phyloP scores from a whole-genome alignment of 192 early-diverging fungal genomes.

The Phlyctochytrium planicorne region DNA sequence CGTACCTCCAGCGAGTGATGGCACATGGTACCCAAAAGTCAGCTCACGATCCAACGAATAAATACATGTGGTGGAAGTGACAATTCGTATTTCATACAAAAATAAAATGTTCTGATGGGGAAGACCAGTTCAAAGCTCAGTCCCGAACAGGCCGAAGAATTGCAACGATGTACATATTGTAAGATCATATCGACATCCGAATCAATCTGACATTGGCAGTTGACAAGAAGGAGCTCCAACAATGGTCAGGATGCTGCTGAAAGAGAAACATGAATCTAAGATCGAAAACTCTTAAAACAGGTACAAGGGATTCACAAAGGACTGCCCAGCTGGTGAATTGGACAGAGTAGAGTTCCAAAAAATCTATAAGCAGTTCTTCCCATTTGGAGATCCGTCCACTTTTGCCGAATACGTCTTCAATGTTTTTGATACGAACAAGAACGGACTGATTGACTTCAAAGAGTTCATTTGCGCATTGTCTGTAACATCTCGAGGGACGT shows the following conservation, averaged over 20 bases:
- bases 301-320: slow-evolving; percentile 93
- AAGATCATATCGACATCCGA: slow-evolving; percentile 34
- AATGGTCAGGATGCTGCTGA: slow-evolving; percentile 69
- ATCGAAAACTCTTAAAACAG: no score
- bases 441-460: slow-evolving; percentile 86
- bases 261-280: not conserved
- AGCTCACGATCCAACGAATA: no score
- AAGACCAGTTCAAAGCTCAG: slow-evolving; percentile 83
- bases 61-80: no score
- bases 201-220: slow-evolving; percentile 36
- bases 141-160: slow-evolving; percentile 73
- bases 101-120: no score
- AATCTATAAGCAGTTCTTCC: slow-evolving; percentile 95
- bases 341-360: slow-evolving; percentile 84
- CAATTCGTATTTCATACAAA: no score
- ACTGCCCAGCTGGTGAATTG: slow-evolving; percentile 83
- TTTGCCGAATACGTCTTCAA: slow-evolving; percentile 92
- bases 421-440: slow-evolving; percentile 88
- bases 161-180: slow-evolving; percentile 82
- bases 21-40: slow-evolving; percentile 4
- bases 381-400: slow-evolving; percentile 88
- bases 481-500: slow-evolving; percentile 75
- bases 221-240: slow-evolving; percentile 91
- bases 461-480: slow-evolving; percentile 89
- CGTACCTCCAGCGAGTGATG: slow-evolving; percentile 2